These are phyloP conservation scores for Prunus salicina DNA, from an alignment of 306 rosid genomes.

Conservation along the genomic window DNA sequence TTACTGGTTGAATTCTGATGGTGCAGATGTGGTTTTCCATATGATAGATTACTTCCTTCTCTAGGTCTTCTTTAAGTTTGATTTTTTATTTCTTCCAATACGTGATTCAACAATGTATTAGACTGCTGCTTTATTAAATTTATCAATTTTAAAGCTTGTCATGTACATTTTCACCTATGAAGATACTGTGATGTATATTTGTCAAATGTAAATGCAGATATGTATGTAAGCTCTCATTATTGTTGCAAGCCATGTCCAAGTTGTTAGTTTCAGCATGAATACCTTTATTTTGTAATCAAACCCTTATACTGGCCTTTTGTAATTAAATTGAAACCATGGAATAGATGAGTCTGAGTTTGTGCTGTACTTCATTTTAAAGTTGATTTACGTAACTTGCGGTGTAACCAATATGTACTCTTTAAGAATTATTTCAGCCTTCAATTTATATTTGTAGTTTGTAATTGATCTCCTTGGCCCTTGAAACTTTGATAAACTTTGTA, in stretches of 20 bases:
- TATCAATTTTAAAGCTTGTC: neutral
- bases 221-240: conserved; percentile 11
- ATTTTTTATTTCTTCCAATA: conserved; percentile 5
- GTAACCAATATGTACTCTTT: too few species aligned
- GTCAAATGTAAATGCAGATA: conserved; percentile 17
- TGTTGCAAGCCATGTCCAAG: conserved; percentile 14
- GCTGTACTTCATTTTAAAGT: neutral
- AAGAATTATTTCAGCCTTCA: too few species aligned
- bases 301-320: neutral
- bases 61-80: conserved; percentile 21
- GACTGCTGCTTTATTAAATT: conserved; percentile 9
- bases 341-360: neutral
- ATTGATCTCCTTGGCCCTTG: too few species aligned
- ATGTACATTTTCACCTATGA: conserved; percentile 18
- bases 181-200: conserved; percentile 32
- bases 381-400: too few species aligned
- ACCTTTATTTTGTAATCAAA: neutral
- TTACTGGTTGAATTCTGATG: conserved; percentile 91
- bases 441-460: too few species aligned
- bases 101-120: conserved; percentile 22
- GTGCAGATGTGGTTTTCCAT: conserved; percentile 87
- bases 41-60: conserved; percentile 83
- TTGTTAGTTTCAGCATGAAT: neutral
- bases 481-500: too few species aligned
- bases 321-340: neutral